Evolutionary conservation across 1,284 basidiomycete genomes (phyloP).

Genomic region (Peniophora sp.): DNA sequence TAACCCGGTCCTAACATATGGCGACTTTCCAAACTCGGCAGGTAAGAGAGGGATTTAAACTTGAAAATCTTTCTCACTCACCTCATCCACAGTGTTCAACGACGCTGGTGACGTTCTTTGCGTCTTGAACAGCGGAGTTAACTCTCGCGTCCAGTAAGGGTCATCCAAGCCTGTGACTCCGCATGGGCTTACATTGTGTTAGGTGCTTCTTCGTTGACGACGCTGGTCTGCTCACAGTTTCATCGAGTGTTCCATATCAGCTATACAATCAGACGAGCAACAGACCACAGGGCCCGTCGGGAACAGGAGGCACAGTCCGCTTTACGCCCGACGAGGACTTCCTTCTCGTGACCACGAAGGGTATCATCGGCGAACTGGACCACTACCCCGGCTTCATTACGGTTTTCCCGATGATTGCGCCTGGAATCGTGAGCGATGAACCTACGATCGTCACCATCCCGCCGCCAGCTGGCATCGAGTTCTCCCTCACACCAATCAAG

Average conservation of each 20-base stretch:
- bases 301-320: background rate
- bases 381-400: constrained; percentile 6
- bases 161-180: background rate
- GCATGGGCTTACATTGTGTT: constrained; percentile 1
- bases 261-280: constrained; percentile 10
- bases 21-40: constrained; percentile 13
- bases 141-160: constrained; percentile 31
- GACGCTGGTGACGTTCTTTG: background rate
- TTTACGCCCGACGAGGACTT: background rate
- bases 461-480: constrained; percentile 28
- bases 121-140: background rate
- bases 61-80: too few relatives aligned
- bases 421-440: constrained; percentile 27
- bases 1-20: background rate
- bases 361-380: background rate
- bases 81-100: background rate
- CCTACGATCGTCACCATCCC: constrained; percentile 22
- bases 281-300: background rate
- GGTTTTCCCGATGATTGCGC: constrained; percentile 14
- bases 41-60: too few relatives aligned
- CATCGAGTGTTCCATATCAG: constrained; percentile 25
- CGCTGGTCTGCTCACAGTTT: constrained; percentile 26
- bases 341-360: background rate
- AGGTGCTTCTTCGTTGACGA: constrained; percentile 30
- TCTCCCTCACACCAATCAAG: constrained; percentile 26